A percentile compares a stretch with the other conserved stretches of the same genome.
phyloP scores from a whole-genome alignment of 768 basidiomycete species.

The Neoboletus magnificus region DNA sequence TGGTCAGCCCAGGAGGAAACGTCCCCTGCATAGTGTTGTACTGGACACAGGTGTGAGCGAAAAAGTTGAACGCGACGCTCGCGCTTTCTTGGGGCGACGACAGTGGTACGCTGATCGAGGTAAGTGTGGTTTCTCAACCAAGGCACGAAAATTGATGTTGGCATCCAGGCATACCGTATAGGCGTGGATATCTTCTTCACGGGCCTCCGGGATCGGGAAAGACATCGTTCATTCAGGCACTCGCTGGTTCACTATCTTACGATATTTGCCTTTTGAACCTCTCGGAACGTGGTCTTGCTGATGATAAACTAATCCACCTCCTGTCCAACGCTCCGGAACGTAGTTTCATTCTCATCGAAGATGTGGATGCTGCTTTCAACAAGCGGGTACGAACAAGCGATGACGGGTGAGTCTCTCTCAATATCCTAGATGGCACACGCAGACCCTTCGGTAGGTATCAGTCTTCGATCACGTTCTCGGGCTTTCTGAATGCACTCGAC shows the following conservation, averaged over 20 bases:
- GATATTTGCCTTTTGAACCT: slow-evolving; percentile 96
- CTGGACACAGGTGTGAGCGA: slow-evolving; percentile 81
- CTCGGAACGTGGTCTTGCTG: slow-evolving; percentile 91
- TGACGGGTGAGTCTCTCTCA: slow-evolving; percentile 67
- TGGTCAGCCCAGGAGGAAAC: slow-evolving; percentile 83
- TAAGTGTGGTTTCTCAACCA: slow-evolving; percentile 31
- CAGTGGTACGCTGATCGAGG: slow-evolving; percentile 98
- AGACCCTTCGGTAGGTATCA: slow-evolving; percentile 61
- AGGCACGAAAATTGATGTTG: slow-evolving; percentile 3
- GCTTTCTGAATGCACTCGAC: slow-evolving; percentile 94
- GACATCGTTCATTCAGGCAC: slow-evolving; percentile 96
- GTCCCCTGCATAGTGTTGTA: slow-evolving; percentile 87
- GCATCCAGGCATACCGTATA: slow-evolving; percentile 85
- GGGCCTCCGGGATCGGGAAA: slow-evolving; percentile 98
- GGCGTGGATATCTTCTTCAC: slow-evolving; percentile 90
- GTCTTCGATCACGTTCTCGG: slow-evolving; percentile 95
- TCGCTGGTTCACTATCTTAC: slow-evolving; percentile 88
- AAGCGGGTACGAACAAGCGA: slow-evolving; percentile 86
- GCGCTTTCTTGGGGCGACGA: slow-evolving; percentile 75
- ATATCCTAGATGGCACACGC: slow-evolving; percentile 6
- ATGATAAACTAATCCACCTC: slow-evolving; percentile 94
- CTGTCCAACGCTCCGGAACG: slow-evolving; percentile 91
- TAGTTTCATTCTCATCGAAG: slow-evolving; percentile 94
- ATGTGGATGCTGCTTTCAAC: slow-evolving; percentile 96
- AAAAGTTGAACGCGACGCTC: slow-evolving; percentile 76